Evolutionary conservation across 495 filamentous ascomycete genomes (phyloP), one percentile per base, ranked within the genome.

Genomic region (Aspergillus indologenus): DNA sequence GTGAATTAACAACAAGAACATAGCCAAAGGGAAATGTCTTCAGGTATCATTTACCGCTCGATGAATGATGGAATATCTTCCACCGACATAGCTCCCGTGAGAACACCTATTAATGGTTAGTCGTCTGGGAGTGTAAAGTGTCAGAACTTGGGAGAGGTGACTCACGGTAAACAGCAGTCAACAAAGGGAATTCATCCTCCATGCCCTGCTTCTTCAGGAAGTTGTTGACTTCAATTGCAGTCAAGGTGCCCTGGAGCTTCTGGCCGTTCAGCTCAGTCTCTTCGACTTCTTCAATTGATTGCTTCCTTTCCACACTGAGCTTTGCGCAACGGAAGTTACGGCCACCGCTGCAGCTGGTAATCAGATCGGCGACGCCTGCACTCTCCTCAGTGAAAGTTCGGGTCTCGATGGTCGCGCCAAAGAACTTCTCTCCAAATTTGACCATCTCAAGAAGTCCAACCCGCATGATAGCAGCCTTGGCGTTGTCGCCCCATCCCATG

Each of bases 401-500:
- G 19, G 87, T 83, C 29, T 87, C 78, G 47, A 94, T 87, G 1
- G 87, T 87, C 54, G 90, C 83, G 12, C 83, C 83, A 71, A 97
- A 99, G 81, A 96, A 99, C 65, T 86, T 83, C 72, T 90, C 88
- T 42, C 92, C 92, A 64, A 99, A 99, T 60, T 89, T 87, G 57
- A 96, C 90, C 86, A 94, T 96, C 77, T 98, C 94, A 53, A 95
- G 79, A 54, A 98, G 81, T 9, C 94, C 94, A 24, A 96, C 87
- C 12, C 94, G 89, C 92, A 97, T 97, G 49, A 98, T 86, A 20
- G 94, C 94, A 44, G 94, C 91, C 76, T 97, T 97, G 50, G 93
- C 92, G 66, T 96, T 98, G 76, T 96, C 91, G 62, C 93, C 95
- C 95, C 95, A 99, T 58, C 92, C 92, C 61, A 93, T 83, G 18